These are phyloP conservation scores for Alloascoidea hylecoeti DNA, from an alignment of 805 yeast species.

Conservation along the genomic window DNA sequence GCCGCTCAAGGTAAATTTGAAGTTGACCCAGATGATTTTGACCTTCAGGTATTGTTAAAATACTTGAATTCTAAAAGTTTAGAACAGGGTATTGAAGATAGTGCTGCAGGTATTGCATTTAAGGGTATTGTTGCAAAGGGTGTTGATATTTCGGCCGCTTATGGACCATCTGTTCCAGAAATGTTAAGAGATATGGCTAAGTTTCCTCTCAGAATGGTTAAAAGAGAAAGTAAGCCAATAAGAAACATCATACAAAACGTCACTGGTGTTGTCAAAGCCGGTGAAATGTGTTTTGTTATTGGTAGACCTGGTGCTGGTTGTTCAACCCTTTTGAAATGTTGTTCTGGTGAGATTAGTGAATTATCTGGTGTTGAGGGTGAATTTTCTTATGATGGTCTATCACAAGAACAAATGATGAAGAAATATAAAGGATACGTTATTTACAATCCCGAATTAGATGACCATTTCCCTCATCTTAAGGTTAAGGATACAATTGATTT, in stretches of 20 bases:
- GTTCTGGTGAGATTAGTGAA: conserved; percentile 30
- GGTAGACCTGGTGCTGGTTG: conserved; percentile 58
- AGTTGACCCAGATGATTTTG: conserved; percentile 30
- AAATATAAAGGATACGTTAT: conserved; percentile 31
- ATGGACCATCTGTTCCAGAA: conserved; percentile 30
- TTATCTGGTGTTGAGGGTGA: conserved; percentile 23
- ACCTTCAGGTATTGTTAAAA: conserved; percentile 23
- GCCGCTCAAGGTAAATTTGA: conserved; percentile 29
- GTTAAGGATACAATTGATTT: conserved; percentile 35
- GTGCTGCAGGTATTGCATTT: conserved; percentile 33
- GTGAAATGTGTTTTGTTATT: conserved; percentile 37
- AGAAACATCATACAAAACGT: conserved; percentile 21
- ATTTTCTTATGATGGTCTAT: conserved; percentile 33
- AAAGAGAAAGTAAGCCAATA: conserved; percentile 18
- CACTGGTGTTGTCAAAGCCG: conserved; percentile 29
- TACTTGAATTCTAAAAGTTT: no score
- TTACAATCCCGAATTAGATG: conserved; percentile 36
- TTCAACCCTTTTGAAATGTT: conserved; percentile 33
- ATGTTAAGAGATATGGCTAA: conserved; percentile 19
- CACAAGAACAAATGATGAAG: conserved; percentile 30
- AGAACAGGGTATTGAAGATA: conserved; percentile 31
- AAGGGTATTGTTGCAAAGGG: conserved; percentile 29
- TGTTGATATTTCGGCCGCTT: conserved; percentile 34
- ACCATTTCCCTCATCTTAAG: conserved; percentile 35
- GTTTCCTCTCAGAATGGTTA: conserved; percentile 18